These are phyloP conservation scores for Avena atlantica DNA, from an alignment of 176 grass and related monocot species.

Conservation along the genomic window DNA sequence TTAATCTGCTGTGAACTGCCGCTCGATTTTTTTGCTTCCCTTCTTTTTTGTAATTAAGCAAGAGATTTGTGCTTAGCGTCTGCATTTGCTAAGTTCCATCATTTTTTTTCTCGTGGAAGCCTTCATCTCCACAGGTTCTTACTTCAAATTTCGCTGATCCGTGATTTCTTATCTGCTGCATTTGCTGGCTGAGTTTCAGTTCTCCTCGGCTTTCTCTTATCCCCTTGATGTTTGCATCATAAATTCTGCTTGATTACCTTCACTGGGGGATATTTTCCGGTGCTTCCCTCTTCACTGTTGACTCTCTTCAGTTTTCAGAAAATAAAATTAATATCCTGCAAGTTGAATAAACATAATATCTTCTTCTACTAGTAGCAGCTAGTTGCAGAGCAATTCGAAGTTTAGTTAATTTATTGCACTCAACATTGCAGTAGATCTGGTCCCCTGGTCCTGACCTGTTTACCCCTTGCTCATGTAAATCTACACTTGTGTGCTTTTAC, in stretches of 20 bases:
- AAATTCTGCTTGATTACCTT: conserved; percentile 31
- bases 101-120: too few relatives aligned
- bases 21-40: too few relatives aligned
- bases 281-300: conserved; percentile 25
- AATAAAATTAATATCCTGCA: conserved; percentile 44
- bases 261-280: conserved; percentile 11
- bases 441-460: conserved; percentile 35
- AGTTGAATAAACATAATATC: conserved; percentile 39
- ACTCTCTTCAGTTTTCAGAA: conserved; percentile 27
- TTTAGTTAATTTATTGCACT: conserved; percentile 36
- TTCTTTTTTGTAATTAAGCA: too few relatives aligned
- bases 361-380: conserved; percentile 10
- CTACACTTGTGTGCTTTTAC: not conserved
- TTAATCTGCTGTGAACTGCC: too few relatives aligned
- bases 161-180: conserved; percentile 31
- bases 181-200: conserved; percentile 26
- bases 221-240: conserved; percentile 27
- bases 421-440: conserved; percentile 62
- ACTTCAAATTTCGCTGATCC: conserved; percentile 4
- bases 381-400: conserved; percentile 38
- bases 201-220: conserved; percentile 17
- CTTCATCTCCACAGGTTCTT: not conserved
- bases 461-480: conserved; percentile 25
- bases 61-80: too few relatives aligned
- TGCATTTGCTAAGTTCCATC: too few relatives aligned